A percentile compares a stretch with the other conserved stretches of the same genome.
Evolutionary conservation across 805 yeast species (phyloP).

Genomic region (Yarrowia phangngaensis): DNA sequence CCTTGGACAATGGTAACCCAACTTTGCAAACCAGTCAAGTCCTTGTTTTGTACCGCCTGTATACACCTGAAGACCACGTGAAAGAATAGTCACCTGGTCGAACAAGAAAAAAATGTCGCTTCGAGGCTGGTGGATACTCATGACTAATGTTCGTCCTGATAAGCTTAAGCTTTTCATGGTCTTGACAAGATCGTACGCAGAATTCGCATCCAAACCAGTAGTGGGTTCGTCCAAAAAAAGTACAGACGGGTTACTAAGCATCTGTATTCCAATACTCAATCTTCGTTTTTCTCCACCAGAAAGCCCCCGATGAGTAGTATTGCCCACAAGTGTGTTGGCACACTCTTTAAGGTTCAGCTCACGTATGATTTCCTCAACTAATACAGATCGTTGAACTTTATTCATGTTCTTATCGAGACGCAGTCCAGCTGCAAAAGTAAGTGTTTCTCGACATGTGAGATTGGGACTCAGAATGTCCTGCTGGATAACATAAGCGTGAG

Average conservation of each 20-base stretch:
- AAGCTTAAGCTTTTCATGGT: slow-evolving; percentile 57
- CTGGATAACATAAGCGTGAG: slow-evolving; percentile 64
- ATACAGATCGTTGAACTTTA: slow-evolving; percentile 43
- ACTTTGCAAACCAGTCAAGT: slow-evolving; percentile 47
- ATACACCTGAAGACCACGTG: slow-evolving; percentile 52
- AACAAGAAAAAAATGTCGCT: slow-evolving; percentile 67
- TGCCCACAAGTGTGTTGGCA: slow-evolving; percentile 56
- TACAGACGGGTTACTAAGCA: slow-evolving; percentile 70
- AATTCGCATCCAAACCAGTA: slow-evolving; percentile 77
- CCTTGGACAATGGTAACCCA: slow-evolving; percentile 48
- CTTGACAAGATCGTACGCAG: slow-evolving; percentile 61
- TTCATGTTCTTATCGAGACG: slow-evolving; percentile 52
- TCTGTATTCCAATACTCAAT: slow-evolving; percentile 71
- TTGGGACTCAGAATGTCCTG: slow-evolving; percentile 70
- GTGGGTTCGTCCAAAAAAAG: slow-evolving; percentile 84
- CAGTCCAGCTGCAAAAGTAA: slow-evolving; percentile 66
- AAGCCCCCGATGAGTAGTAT: slow-evolving; percentile 52
- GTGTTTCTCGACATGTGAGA: slow-evolving; percentile 67
- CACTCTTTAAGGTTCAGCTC: slow-evolving; percentile 67
- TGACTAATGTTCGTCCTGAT: slow-evolving; percentile 63
- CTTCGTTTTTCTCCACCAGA: slow-evolving; percentile 86
- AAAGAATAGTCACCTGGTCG: slow-evolving; percentile 63
- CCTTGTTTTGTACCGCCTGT: slow-evolving; percentile 48
- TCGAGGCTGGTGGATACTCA: slow-evolving; percentile 82
- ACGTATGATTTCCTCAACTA: slow-evolving; percentile 58